Evolutionary conservation across 345 rosid species (phyloP).

Genomic region (Draba incana): DNA sequence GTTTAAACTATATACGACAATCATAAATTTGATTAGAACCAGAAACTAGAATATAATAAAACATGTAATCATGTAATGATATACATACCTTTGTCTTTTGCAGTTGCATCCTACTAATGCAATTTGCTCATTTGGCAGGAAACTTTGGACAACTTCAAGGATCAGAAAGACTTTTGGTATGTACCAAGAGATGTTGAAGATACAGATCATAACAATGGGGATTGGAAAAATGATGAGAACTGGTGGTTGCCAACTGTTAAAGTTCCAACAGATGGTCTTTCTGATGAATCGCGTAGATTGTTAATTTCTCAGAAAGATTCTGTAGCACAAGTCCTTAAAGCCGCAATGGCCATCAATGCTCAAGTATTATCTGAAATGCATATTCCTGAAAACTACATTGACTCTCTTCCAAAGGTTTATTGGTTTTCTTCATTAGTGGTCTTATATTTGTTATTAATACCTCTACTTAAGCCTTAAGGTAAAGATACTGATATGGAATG

Average conservation of each 20-base stretch:
- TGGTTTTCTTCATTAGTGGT: conserved; percentile 1
- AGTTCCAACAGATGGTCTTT: conserved; percentile 70
- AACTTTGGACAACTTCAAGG: conserved; percentile 68
- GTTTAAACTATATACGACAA: too few species aligned
- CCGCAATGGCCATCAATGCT: conserved; percentile 89
- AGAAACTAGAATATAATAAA: too few species aligned
- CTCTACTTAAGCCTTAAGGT: not conserved
- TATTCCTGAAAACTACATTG: conserved; percentile 86
- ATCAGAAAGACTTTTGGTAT: conserved; percentile 84
- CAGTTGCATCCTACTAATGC: not conserved
- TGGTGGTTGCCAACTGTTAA: conserved; percentile 92
- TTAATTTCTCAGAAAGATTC: conserved; percentile 75
- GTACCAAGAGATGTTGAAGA: conserved; percentile 58
- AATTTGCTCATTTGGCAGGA: conserved; percentile 53
- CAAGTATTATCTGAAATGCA: conserved; percentile 81
- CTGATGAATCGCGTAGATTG: conserved; percentile 64
- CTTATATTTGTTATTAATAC: not conserved
- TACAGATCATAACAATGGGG: conserved; percentile 48
- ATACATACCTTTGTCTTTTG: not conserved
- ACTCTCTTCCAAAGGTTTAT: conserved; percentile 85
- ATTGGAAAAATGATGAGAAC: conserved; percentile 56
- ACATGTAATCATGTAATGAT: too few species aligned
- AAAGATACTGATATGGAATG: not conserved
- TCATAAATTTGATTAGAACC: too few species aligned
- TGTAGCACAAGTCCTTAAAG: conserved; percentile 84